Evolutionary conservation across 129 eudicot genomes (phyloP), one percentile per base, ranked within the genome.

Genomic region (Chrysanthemum seticuspe): DNA sequence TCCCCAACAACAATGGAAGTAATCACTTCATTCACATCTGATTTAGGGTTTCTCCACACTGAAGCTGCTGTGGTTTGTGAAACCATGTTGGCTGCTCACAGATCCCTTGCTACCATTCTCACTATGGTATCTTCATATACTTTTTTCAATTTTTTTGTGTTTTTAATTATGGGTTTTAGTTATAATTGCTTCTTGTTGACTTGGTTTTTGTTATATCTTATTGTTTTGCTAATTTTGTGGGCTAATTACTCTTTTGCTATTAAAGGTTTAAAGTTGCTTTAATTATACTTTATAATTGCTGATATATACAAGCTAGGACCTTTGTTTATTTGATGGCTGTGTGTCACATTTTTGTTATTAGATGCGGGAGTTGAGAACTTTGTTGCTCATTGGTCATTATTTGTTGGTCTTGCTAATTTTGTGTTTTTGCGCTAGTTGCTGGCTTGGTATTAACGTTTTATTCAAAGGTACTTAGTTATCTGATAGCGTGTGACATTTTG

Each of bases 11-110:
- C 75, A 81, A 90, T 86, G 90, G 96, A 88, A 76, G 56, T 78
- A 16, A 81, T 77, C 65, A 73, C 58, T 53, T 57, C 71, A 3
- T 76, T 72, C 45, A 78, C 75, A 54, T 79, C 77, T 76, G 79
- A 87, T 36, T 67, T 71, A 74, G 82, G 69, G 60, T 70, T 74
- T 81, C 7, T 76, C 63, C 76, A 68, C 67, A 82, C 65, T 79
- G 84, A 82, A 76, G 75, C 82, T 65, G 76, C 82, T 65, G 75
- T 74, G 73, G 76, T 76, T 63, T 62, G 61, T 61, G 81, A 84
- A 18, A 44, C 92, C 78, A 60, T 80, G 77, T 81, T 91, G 73
- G 71, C 80, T 81, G 96, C 93, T 88, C 87, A 87, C 62, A 86
- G 80, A 71, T 83, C 89, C 80, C 64, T 91, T 54, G 77, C 86